A percentile compares a stretch with the other conserved stretches of the same genome.
Evolutionary conservation across 495 filamentous ascomycete genomes (phyloP).

Genomic region (Tuber brumale): DNA sequence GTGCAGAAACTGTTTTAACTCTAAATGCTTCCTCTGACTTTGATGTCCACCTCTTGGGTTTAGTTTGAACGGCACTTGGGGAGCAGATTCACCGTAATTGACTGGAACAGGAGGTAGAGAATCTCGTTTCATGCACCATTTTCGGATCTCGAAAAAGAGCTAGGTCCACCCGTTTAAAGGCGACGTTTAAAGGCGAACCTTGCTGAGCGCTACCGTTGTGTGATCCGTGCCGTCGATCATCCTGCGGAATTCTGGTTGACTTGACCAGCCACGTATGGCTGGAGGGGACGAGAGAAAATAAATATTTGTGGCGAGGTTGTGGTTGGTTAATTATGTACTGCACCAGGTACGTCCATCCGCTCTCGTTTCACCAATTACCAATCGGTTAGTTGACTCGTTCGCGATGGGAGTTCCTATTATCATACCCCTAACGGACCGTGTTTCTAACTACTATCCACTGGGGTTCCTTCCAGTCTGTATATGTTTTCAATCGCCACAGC

Average conservation of each 20-base stretch:
- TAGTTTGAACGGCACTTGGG: neutral
- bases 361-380: neutral
- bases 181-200: neutral
- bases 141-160: neutral
- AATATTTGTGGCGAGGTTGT: neutral
- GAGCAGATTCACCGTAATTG: neutral
- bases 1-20: constrained; percentile 1
- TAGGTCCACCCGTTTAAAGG: neutral
- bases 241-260: neutral
- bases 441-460: neutral
- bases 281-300: neutral
- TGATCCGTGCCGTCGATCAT: neutral
- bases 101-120: neutral
- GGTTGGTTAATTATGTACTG: neutral
- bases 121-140: neutral
- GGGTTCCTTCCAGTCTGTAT: neutral
- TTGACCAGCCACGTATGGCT: neutral
- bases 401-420: neutral
- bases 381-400: neutral
- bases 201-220: neutral
- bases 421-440: neutral
- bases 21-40: neutral
- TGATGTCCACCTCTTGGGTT: neutral
- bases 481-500: neutral
- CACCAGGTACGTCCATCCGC: neutral